These are phyloP conservation scores for Entomortierella lignicola DNA, from an alignment of 192 early-diverging fungal species.

Conservation along the genomic window DNA sequence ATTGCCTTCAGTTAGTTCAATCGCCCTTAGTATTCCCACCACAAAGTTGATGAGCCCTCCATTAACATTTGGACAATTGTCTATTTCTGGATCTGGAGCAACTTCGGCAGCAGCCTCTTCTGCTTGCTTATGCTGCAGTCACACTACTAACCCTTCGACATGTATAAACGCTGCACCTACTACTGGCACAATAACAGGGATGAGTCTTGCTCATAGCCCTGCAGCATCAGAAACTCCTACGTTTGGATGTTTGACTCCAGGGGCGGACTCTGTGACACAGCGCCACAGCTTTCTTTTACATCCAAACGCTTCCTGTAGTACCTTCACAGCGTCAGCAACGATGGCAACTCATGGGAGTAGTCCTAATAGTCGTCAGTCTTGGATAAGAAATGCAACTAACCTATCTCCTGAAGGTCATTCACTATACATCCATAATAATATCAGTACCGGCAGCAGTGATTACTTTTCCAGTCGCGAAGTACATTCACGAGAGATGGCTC, in stretches of 20 bases:
- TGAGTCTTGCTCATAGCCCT: slow-evolving; percentile 1
- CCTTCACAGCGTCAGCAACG: not conserved
- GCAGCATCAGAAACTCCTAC: not conserved
- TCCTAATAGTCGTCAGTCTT: not conserved
- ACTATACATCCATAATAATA: slow-evolving; percentile 15
- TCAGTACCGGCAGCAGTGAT: slow-evolving; percentile 8
- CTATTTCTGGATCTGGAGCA: not conserved
- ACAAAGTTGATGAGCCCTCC: not conserved
- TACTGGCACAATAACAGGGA: not conserved
- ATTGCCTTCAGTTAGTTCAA: slow-evolving; percentile 14
- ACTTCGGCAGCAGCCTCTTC: not conserved
- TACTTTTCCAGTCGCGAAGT: slow-evolving; percentile 5
- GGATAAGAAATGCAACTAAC: no score
- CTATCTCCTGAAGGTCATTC: slow-evolving; percentile 4
- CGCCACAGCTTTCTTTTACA: slow-evolving; percentile 8
- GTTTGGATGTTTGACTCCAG: not conserved
- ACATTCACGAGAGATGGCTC: not conserved
- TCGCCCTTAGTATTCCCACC: not conserved
- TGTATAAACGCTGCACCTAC: not conserved
- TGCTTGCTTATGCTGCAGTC: slow-evolving; percentile 4
- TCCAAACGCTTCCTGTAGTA: not conserved
- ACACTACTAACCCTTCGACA: not conserved
- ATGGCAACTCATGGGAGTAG: not conserved
- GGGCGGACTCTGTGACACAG: not conserved
- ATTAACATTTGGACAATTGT: not conserved